Conservation (phyloP, 2,329 filamentous ascomycete genomes). For the Mycosphaerella sp. region DNA sequence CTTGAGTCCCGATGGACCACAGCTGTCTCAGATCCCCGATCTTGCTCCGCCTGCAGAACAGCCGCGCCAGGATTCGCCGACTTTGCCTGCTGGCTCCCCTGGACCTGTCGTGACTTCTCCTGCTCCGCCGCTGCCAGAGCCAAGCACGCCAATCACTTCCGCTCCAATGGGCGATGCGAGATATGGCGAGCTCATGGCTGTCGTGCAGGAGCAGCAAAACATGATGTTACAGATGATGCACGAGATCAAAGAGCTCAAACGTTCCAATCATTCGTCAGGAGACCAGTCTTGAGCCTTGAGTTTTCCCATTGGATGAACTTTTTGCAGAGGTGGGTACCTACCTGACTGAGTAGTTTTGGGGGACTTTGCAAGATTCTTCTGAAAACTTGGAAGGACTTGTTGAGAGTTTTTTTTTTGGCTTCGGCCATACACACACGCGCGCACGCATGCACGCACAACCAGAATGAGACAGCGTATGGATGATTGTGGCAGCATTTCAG, state of each 20-base stretch:
- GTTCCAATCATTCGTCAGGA: background rate
- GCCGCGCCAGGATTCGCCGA: slow-evolving; percentile 4
- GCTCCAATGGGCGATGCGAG: background rate
- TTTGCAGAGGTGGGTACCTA: too few relatives aligned
- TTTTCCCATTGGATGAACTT: too few relatives aligned
- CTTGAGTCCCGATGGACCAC: slow-evolving; percentile 12
- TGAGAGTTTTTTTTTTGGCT: too few relatives aligned
- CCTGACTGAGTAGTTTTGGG: too few relatives aligned
- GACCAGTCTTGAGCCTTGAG: too few relatives aligned
- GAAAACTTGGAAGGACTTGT: too few relatives aligned
- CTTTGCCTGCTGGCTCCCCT: background rate
- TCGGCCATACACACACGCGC: too few relatives aligned
- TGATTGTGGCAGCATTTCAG: too few relatives aligned
- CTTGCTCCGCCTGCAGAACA: background rate
- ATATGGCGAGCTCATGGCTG: slow-evolving; percentile 9
- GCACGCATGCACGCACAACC: too few relatives aligned
- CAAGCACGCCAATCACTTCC: background rate
- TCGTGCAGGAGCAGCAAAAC: slow-evolving; percentile 13
- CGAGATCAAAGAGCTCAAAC: slow-evolving; percentile 17
- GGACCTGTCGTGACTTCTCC: background rate
- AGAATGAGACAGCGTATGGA: too few relatives aligned
- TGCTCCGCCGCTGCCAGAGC: background rate
- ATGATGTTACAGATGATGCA: slow-evolving; percentile 17
- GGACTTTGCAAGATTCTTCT: too few relatives aligned
- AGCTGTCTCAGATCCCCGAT: background rate